Percentiles rank a stretch among this genome's conserved stretches.
Conservation (phyloP, 2,329 filamentous ascomycete species). For the Talaromyces sp. region DNA sequence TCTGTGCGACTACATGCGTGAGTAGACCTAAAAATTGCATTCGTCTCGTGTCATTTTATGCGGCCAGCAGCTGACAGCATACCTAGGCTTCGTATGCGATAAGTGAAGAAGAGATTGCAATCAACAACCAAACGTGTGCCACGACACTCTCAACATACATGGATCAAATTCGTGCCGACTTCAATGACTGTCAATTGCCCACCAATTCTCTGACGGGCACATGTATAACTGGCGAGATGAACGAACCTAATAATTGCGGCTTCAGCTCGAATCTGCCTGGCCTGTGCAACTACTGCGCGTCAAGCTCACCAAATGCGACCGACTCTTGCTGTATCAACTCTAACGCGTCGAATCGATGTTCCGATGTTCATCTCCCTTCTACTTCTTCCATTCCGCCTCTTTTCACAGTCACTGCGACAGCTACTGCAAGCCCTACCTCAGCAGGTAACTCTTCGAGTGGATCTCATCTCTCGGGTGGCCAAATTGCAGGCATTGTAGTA, state of each 20-base stretch:
- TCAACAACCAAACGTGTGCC: constrained; percentile 67
- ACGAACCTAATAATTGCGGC: constrained; percentile 84
- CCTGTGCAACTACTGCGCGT: constrained; percentile 79
- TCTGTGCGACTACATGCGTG: constrained; percentile 88
- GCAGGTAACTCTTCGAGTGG: constrained; percentile 32
- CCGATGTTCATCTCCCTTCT: constrained; percentile 69
- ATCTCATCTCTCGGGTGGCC: constrained; percentile 57
- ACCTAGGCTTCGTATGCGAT: constrained; percentile 71
- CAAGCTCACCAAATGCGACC: constrained; percentile 81
- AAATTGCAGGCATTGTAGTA: constrained; percentile 17
- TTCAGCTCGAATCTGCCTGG: constrained; percentile 67
- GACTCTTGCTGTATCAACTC: constrained; percentile 91
- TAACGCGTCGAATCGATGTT: constrained; percentile 66
- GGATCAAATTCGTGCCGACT: constrained; percentile 81
- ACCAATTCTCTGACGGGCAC: constrained; percentile 67
- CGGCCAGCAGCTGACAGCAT: constrained; percentile 17
- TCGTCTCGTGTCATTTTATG: neutral
- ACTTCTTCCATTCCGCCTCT: constrained; percentile 56
- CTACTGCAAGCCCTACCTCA: constrained; percentile 51
- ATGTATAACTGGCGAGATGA: constrained; percentile 71
- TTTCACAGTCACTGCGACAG: constrained; percentile 60
- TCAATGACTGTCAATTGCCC: constrained; percentile 80
- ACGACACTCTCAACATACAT: constrained; percentile 61
- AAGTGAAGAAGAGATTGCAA: constrained; percentile 79
- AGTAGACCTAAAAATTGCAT: constrained; percentile 28